Conservation (phyloP, 2,329 filamentous ascomycete genomes). For the Cladophialophora psammophila region DNA sequence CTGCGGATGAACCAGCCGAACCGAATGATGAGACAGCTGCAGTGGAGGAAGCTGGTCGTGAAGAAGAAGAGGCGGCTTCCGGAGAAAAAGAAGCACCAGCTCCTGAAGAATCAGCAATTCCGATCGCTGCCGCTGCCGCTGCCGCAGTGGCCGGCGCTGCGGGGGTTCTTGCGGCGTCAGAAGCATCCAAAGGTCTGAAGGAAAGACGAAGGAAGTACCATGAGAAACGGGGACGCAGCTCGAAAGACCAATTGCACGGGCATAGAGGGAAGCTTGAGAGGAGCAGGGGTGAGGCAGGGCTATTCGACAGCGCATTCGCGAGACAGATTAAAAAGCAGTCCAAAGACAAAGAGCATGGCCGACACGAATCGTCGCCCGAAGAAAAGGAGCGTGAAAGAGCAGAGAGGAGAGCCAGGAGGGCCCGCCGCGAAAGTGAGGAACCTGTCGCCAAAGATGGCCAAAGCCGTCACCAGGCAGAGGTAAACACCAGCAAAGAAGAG, state of each 20-base stretch:
- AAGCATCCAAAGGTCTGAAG: slow-evolving; percentile 18
- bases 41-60: slow-evolving; percentile 38
- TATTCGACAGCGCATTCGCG: slow-evolving; percentile 44
- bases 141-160: slow-evolving; percentile 9
- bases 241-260: slow-evolving; percentile 33
- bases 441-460: slow-evolving; percentile 7
- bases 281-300: slow-evolving; percentile 43
- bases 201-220: slow-evolving; percentile 34
- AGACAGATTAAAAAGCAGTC: slow-evolving; percentile 40
- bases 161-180: slow-evolving; percentile 21
- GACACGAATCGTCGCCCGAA: slow-evolving; percentile 36
- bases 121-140: background rate
- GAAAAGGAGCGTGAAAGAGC: slow-evolving; percentile 30
- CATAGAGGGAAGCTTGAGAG: slow-evolving; percentile 45
- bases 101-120: background rate
- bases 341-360: slow-evolving; percentile 42
- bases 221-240: slow-evolving; percentile 26
- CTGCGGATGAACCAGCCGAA: slow-evolving; percentile 8
- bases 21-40: slow-evolving; percentile 18
- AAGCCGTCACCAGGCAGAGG: slow-evolving; percentile 7
- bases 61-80: background rate
- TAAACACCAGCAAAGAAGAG: slow-evolving; percentile 17
- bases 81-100: background rate
- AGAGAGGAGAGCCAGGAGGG: slow-evolving; percentile 30
- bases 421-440: slow-evolving; percentile 27